A percentile compares a stretch with the other conserved stretches of the same genome.
These are phyloP conservation scores for Fusarium goolgardi DNA, from an alignment of 2,329 filamentous ascomycete genomes.

Conservation along the genomic window DNA sequence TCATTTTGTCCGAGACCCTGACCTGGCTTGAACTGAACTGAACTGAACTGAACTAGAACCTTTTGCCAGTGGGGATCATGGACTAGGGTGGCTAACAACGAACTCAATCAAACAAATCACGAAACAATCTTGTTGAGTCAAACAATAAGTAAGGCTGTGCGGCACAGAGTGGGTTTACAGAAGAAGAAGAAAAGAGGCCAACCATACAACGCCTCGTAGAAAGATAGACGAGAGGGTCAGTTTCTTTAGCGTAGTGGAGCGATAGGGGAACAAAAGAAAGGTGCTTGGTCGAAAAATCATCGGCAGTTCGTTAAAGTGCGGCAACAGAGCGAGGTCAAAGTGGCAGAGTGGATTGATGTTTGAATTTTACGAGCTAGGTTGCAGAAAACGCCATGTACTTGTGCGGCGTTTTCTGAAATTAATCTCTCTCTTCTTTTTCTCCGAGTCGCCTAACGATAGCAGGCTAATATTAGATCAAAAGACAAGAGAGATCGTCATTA, in stretches of 20 bases:
- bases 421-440: not conserved
- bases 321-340: not conserved
- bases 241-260: not conserved
- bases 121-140: not conserved
- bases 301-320: conserved; percentile 11
- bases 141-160: not conserved
- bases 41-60: not conserved
- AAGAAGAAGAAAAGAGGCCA: not conserved
- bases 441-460: not conserved
- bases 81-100: not conserved
- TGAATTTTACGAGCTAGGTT: conserved; percentile 15
- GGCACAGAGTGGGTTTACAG: not conserved
- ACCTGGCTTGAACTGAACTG: not conserved
- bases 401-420: conserved; percentile 31
- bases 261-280: not conserved
- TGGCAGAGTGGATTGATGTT: not conserved
- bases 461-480: conserved; percentile 20
- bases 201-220: not conserved
- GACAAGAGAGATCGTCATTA: not conserved
- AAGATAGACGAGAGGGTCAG: not conserved
- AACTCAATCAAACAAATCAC: not conserved
- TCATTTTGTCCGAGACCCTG: not conserved
- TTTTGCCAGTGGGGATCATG: not conserved
- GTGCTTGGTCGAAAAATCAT: conserved; percentile 7
- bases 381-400: conserved; percentile 30